phyloP scores from a whole-genome alignment of 805 yeast genomes.

The Candida khao-thaluensis region DNA sequence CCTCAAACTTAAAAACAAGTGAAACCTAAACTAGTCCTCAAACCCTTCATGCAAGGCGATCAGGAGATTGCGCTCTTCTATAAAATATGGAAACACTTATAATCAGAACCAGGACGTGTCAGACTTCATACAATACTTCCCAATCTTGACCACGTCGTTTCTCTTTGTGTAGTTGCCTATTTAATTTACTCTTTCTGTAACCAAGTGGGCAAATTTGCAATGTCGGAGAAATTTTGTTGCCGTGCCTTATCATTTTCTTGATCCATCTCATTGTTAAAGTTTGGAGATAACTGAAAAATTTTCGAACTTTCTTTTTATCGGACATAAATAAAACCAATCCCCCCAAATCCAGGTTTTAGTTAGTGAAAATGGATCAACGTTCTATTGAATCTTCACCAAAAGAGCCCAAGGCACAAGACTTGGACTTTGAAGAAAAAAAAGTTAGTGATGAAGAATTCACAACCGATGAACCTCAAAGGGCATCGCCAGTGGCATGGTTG shows the following conservation, averaged over 20 bases:
- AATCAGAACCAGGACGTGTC: background rate
- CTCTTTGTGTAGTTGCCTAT: too few relatives aligned
- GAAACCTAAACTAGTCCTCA: too few relatives aligned
- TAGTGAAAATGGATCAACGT: slow-evolving; percentile 3
- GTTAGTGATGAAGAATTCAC: slow-evolving; percentile 12
- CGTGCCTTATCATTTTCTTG: slow-evolving; percentile 6
- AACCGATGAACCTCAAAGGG: slow-evolving; percentile 8
- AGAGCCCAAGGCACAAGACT: background rate
- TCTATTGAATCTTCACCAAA: slow-evolving; percentile 2
- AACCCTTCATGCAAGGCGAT: background rate
- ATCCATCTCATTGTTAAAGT: slow-evolving; percentile 6
- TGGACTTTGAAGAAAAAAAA: slow-evolving; percentile 11
- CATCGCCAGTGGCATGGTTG: slow-evolving; percentile 7
- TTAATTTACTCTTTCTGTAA: background rate
- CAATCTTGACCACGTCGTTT: background rate
- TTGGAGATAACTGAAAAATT: slow-evolving; percentile 3
- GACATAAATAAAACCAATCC: slow-evolving; percentile 1
- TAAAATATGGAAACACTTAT: too few relatives aligned
- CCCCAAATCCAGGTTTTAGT: too few relatives aligned
- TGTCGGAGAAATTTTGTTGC: slow-evolving; percentile 3
- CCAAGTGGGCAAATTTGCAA: background rate
- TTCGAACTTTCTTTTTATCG: slow-evolving; percentile 5
- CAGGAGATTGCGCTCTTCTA: too few relatives aligned
- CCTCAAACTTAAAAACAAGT: too few relatives aligned
- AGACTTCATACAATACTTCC: background rate